Conservation (phyloP, 2,329 filamentous ascomycete species). For the Penicillium verrucosum region DNA sequence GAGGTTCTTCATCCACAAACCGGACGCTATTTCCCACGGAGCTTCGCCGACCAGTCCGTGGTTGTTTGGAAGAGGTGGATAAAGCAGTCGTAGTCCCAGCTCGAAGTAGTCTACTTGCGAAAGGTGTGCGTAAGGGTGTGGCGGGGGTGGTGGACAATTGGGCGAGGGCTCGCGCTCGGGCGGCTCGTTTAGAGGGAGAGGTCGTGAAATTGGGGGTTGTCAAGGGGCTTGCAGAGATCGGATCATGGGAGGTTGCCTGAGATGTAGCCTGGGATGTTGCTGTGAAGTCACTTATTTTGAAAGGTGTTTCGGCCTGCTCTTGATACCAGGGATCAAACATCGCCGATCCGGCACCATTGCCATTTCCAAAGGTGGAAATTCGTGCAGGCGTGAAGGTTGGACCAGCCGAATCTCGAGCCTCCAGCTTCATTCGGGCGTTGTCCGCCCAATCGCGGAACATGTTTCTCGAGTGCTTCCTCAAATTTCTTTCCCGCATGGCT, state of each 20-base stretch:
- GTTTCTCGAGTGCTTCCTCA: constrained; percentile 53
- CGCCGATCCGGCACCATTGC: constrained; percentile 21
- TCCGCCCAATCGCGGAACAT: constrained; percentile 57
- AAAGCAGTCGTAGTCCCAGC: constrained; percentile 22
- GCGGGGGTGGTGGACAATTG: constrained; percentile 46
- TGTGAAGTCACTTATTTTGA: constrained; percentile 38
- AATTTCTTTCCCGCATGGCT: constrained; percentile 52
- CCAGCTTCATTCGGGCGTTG: constrained; percentile 36
- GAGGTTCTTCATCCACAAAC: constrained; percentile 40
- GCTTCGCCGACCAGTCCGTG: constrained; percentile 26
- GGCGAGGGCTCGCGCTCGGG: constrained; percentile 41
- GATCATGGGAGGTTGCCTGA: constrained; percentile 26
- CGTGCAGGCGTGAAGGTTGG: constrained; percentile 29
- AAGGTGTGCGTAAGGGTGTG: constrained; percentile 44
- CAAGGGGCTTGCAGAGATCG: constrained; percentile 35
- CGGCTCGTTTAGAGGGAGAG: constrained; percentile 48
- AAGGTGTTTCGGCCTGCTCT: constrained; percentile 31
- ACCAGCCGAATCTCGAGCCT: constrained; percentile 30
- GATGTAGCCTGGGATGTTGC: constrained; percentile 15
- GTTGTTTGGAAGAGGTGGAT: constrained; percentile 25
- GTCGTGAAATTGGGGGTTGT: constrained; percentile 43
- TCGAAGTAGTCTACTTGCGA: constrained; percentile 39
- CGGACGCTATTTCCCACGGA: constrained; percentile 39
- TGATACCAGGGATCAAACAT: constrained; percentile 39
- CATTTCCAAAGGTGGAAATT: constrained; percentile 20